Conservation (phyloP, 1,284 basidiomycete genomes). For the Leccinum subrobustum region DNA sequence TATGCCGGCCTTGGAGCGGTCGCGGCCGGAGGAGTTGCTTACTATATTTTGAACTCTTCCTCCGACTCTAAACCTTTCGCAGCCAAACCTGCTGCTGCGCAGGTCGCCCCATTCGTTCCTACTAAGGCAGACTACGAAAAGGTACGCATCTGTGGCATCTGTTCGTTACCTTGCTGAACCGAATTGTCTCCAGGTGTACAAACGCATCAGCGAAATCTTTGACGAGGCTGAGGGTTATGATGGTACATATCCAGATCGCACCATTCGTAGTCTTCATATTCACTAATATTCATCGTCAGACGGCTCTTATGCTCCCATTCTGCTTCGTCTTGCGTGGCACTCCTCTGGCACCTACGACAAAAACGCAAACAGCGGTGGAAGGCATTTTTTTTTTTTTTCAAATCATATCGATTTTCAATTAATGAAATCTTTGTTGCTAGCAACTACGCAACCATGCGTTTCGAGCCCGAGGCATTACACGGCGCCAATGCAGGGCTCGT, state of each 20-base stretch:
- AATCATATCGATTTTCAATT: constrained; percentile 2
- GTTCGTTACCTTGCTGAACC: neutral
- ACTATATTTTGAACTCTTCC: constrained; percentile 50
- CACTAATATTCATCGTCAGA: constrained; percentile 46
- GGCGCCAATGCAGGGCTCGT: constrained; percentile 87
- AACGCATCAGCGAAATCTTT: constrained; percentile 74
- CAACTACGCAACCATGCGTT: constrained; percentile 96
- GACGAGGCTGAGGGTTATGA: constrained; percentile 80
- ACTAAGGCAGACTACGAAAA: constrained; percentile 85
- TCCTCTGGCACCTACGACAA: constrained; percentile 91
- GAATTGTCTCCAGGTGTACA: constrained; percentile 67
- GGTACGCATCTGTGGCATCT: constrained; percentile 40
- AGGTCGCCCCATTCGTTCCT: constrained; percentile 65
- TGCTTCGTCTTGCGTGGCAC: constrained; percentile 95
- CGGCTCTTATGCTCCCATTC: constrained; percentile 87
- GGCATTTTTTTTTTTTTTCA: constrained; percentile 41
- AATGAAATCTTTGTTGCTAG: constrained; percentile 35
- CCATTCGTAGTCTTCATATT: constrained; percentile 1
- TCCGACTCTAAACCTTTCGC: constrained; percentile 50
- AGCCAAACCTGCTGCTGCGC: constrained; percentile 57
- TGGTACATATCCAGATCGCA: constrained; percentile 47
- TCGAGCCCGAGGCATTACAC: constrained; percentile 82
- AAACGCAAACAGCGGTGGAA: constrained; percentile 83
- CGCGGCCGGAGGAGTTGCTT: constrained; percentile 49
- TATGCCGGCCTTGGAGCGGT: constrained; percentile 55